Conservation (phyloP, 2,329 filamentous ascomycete species). For the Stachybotrys elegans region DNA sequence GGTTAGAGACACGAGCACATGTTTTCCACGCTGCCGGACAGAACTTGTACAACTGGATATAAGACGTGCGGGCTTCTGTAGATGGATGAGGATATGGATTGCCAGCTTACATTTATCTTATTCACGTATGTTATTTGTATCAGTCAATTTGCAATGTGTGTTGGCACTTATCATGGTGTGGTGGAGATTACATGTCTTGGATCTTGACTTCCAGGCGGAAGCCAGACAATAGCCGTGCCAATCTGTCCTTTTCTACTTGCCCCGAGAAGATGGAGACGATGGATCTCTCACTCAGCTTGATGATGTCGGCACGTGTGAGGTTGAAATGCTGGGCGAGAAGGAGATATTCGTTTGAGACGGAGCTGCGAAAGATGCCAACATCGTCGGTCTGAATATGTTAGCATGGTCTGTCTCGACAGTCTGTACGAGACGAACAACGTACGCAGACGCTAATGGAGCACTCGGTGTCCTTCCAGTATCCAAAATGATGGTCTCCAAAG, state of each 20-base stretch:
- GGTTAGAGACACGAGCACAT: too few relatives aligned
- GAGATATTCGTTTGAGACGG: conserved; percentile 70
- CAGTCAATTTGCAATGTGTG: too few relatives aligned
- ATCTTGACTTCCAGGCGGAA: too few relatives aligned
- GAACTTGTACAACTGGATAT: too few relatives aligned
- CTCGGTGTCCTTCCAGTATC: conserved; percentile 59
- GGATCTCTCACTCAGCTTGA: conserved; percentile 53
- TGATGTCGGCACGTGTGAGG: conserved; percentile 41
- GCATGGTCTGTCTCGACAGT: neutral
- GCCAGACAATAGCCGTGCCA: conserved; percentile 28
- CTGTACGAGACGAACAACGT: conserved; percentile 25
- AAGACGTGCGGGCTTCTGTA: too few relatives aligned
- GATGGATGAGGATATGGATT: too few relatives aligned
- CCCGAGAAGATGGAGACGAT: conserved; percentile 64
- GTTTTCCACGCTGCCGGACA: too few relatives aligned
- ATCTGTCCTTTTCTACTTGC: conserved; percentile 53
- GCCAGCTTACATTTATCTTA: too few relatives aligned
- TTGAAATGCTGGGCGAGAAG: conserved; percentile 68
- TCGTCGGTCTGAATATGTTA: conserved; percentile 64
- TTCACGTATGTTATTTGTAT: too few relatives aligned
- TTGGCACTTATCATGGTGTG: too few relatives aligned
- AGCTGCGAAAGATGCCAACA: conserved; percentile 74
- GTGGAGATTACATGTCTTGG: too few relatives aligned
- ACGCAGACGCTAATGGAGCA: conserved; percentile 64
- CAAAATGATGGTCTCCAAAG: conserved; percentile 70